Base-by-base conservation (phyloP, 2,329 filamentous ascomycete genomes). In the Phaeosphaeriaceae sp. region DNA sequence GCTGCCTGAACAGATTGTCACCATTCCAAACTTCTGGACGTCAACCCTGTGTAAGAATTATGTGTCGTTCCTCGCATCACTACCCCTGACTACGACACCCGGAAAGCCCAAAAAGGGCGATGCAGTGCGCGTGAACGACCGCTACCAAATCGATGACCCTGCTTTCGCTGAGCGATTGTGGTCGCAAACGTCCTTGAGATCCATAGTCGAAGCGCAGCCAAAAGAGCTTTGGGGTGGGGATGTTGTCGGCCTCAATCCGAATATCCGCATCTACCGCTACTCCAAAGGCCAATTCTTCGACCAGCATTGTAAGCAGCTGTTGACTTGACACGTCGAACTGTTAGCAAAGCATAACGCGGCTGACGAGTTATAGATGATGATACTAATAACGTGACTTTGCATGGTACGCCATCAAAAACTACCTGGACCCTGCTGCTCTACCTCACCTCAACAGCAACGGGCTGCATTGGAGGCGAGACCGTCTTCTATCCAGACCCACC, bases 401-500 rank as follows among this genome's bases (percentile, higher is more conserved):
- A 76, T 36, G 72, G 71, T 7, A 47, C 63, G 1, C 73, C 75
- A 36, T 59, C 79, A 20, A 88, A 85, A 69, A 97, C 94, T 5
- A 97, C 93, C 0, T 97, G 93, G 93, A 97, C 94, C 0, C 81
- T 97, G 5, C 83, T 97, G 0, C 85, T 97, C 36, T 98, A 97
- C 72, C 84, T 97, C 54, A 95, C 91, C 1, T 92, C 89, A 1
- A 82, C 87, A 2, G 79, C 85, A 1, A 91, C 91, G 7, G 91
- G 90, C 3, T 96, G 93, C 68, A 76, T 86, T 21, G 94, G 94
- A 21, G 94, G 94, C 31, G 92, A 97, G 78, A 97, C 94, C 0
- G 91, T 95, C 31, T 97, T 97, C 77, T 96, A 96, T 73, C 91
- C 91, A 15, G 78, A 81, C 13, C 75, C 83, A 2, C 83, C 79